Evolutionary conservation across 208 protist species (phyloP).

Genomic region (Acanthamoeba triangularis): DNA sequence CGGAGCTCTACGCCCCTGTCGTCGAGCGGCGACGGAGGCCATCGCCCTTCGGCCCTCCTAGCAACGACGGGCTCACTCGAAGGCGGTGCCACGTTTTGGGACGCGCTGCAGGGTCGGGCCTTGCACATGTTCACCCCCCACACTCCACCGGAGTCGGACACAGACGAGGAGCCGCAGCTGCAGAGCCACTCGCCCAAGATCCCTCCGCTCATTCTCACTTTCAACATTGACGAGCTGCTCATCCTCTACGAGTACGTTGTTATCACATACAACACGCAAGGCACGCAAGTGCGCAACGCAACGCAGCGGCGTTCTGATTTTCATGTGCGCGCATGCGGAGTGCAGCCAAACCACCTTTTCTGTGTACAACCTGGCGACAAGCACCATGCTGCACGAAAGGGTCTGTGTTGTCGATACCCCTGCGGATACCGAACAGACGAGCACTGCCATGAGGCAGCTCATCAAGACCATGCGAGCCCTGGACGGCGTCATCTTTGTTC

Average conservation of each 20-base stretch:
- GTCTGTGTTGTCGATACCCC: background rate
- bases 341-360: background rate
- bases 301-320: background rate
- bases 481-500: background rate
- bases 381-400: background rate
- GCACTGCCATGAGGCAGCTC: background rate
- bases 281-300: no score
- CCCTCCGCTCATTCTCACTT: constrained; percentile 1
- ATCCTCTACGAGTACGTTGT: background rate
- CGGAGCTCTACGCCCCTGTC: background rate
- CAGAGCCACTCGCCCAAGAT: background rate
- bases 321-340: background rate
- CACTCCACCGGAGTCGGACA: background rate
- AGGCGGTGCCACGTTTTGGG: constrained; percentile 8
- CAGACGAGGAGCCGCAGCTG: background rate
- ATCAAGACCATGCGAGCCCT: background rate
- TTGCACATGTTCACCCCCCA: background rate
- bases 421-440: background rate
- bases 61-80: background rate
- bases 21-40: background rate
- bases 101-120: background rate
- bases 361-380: background rate
- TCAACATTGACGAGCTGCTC: constrained; percentile 12
- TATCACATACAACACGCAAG: background rate
- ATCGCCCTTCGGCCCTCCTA: background rate